Evolutionary conservation across 768 basidiomycete species (phyloP), one percentile per base, ranked within the genome.

Genomic region (Mrakia blollopis): DNA sequence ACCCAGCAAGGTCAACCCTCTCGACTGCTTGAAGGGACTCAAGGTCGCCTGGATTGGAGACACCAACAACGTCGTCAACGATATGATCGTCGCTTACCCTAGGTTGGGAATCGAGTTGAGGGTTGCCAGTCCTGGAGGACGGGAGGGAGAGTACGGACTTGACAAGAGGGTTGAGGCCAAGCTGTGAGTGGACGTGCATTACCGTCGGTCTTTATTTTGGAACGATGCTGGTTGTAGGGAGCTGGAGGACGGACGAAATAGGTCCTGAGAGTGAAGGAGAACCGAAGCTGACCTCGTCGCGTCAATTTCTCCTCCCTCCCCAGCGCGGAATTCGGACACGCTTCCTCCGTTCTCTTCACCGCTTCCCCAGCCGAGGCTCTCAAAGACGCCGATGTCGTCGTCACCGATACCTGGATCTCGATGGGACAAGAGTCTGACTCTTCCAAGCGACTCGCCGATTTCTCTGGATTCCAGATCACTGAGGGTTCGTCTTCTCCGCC

Each of bases 371-470:
- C 86, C 71, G 92, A 94, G 82, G 97, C 97, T 0, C 92, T 98
- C 10, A 83, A 89, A 5, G 90, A 89, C 62, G 97, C 97, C 10
- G 93, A 98, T 81, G 89, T 98, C n/a, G 92, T 98, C 67, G 88
- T 97, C 16, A 99, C 97, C 2, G 97, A 99, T 83, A 99, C 97
- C 6, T 99, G 96, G 94, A 94, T 98, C 79, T 98, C 96, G 2
- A 98, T 99, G 97, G 97, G 97, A 25, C 94, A 97, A 84, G 97
- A 98, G 84, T 91, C 90, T 1, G 94, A 98, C 83, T 93, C 94
- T 79, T 92, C 86, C 44, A 89, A 93, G 80, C 89, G 96, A 23
- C 83, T 96, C 61, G 85, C 88, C 70, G 96, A 93, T 77, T 99
- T 99, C 85, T 79, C 88, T 25, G 95, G 97, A 3, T 99, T 92